Percentiles rank a stretch among this genome's conserved stretches.
phyloP scores from a whole-genome alignment of 164 flowering plant species.

The Kalanchoe fedtschenkoi region DNA sequence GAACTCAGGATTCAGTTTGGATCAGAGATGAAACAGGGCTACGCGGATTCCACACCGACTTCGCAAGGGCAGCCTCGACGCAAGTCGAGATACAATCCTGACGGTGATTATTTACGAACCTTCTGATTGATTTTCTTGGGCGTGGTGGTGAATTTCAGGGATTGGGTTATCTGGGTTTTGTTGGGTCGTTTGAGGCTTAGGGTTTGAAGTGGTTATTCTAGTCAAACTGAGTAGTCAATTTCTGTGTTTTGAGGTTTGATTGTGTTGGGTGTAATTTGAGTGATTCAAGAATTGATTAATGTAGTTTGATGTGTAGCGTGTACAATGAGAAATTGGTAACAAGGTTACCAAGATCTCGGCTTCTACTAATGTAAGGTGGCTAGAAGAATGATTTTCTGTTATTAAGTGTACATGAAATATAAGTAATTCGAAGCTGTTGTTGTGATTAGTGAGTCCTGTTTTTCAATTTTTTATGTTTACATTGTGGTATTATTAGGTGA shows the following conservation, averaged over 20 bases:
- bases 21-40: conserved; percentile 60
- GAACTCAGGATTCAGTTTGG: too few relatives aligned
- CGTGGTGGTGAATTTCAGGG: neutral
- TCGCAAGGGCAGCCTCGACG: conserved; percentile 39
- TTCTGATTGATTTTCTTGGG: neutral
- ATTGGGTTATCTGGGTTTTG: neutral
- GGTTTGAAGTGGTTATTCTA: neutral
- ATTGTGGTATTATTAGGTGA: conserved; percentile 29
- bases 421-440: neutral
- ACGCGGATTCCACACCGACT: conserved; percentile 34
- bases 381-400: neutral
- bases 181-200: neutral
- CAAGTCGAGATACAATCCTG: conserved; percentile 33
- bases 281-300: too few relatives aligned
- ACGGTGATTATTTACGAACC: conserved; percentile 20
- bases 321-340: too few relatives aligned
- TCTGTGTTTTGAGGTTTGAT: neutral
- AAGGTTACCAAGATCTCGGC: too few relatives aligned
- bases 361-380: too few relatives aligned
- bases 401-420: neutral
- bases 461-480: neutral
- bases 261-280: too few relatives aligned
- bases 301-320: too few relatives aligned
- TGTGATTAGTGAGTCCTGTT: neutral
- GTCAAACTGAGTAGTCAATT: neutral